A percentile compares a stretch with the other conserved stretches of the same genome.
Conservation (phyloP, 495 filamentous ascomycete genomes). For the Hypoxylon rickii region DNA sequence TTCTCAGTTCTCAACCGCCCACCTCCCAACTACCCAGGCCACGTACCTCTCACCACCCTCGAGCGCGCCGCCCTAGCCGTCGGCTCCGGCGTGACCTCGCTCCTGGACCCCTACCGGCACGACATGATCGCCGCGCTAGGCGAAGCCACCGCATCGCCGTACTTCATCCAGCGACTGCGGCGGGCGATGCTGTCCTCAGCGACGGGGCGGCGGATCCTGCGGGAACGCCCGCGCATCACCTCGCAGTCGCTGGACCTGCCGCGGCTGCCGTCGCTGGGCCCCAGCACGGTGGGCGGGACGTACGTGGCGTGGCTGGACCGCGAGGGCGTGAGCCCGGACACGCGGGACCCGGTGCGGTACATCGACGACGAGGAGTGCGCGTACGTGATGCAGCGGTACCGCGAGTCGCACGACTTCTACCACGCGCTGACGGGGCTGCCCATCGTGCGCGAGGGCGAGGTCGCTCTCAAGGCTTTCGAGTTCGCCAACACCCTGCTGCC, state of each 20-base stretch:
- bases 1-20: conserved; percentile 85
- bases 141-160: conserved; percentile 91
- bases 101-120: conserved; percentile 78
- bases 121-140: conserved; percentile 93
- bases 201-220: conserved; percentile 89
- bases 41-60: conserved; percentile 81
- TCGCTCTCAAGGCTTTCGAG: conserved; percentile 94
- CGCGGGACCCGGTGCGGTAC: conserved; percentile 77
- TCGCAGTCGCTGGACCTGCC: conserved; percentile 73
- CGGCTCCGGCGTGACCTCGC: conserved; percentile 79
- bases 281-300: conserved; percentile 78
- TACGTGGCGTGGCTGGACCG: conserved; percentile 89
- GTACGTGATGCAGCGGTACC: conserved; percentile 98
- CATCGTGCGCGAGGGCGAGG: conserved; percentile 88
- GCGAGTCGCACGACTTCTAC: conserved; percentile 98
- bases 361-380: conserved; percentile 94
- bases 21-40: conserved; percentile 82
- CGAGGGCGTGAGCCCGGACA: conserved; percentile 92
- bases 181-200: conserved; percentile 83
- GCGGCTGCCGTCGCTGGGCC: conserved; percentile 70
- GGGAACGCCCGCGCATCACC: conserved; percentile 85
- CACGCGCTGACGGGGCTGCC: conserved; percentile 93
- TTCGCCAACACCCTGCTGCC: conserved; percentile 92
- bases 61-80: conserved; percentile 79
- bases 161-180: conserved; percentile 91